These are phyloP conservation scores for Ascosphaera acerosa DNA, from an alignment of 2,329 filamentous ascomycete genomes.

Conservation along the genomic window DNA sequence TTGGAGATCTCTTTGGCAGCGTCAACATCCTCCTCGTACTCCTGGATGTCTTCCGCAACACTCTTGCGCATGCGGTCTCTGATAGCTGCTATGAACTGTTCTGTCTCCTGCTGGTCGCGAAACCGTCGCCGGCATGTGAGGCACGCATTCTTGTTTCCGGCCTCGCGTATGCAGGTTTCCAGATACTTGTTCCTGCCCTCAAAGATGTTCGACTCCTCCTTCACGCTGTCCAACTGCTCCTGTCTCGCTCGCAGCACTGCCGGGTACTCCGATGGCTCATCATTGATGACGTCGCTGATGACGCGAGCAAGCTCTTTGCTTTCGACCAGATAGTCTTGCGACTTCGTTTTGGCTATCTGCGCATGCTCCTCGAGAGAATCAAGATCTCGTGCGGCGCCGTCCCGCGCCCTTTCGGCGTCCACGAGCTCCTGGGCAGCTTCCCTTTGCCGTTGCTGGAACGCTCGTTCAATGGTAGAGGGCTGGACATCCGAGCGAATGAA, in stretches of 20 bases:
- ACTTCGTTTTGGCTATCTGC: conserved; percentile 35
- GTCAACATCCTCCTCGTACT: conserved; percentile 35
- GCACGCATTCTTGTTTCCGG: conserved; percentile 46
- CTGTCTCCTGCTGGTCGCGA: conserved; percentile 31
- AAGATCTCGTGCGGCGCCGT: conserved; percentile 43
- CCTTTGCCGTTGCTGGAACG: conserved; percentile 39
- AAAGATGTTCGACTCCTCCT: conserved; percentile 40
- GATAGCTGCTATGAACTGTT: conserved; percentile 28
- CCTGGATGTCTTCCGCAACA: conserved; percentile 28
- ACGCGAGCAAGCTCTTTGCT: conserved; percentile 34
- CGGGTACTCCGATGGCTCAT: conserved; percentile 25
- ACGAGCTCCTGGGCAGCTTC: conserved; percentile 31
- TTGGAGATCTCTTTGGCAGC: conserved; percentile 36
- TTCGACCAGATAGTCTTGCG: conserved; percentile 38
- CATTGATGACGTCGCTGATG: conserved; percentile 33
- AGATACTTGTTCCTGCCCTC: conserved; percentile 49
- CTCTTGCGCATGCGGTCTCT: conserved; percentile 29
- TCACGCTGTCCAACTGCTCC: conserved; percentile 24
- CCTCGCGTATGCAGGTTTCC: conserved; percentile 36
- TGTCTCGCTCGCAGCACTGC: conserved; percentile 27
- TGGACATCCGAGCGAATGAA: conserved; percentile 44
- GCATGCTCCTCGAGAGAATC: conserved; percentile 53
- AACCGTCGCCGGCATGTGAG: conserved; percentile 51
- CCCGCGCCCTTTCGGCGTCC: conserved; percentile 43
- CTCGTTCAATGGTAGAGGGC: conserved; percentile 39